A percentile compares a stretch with the other conserved stretches of the same genome.
These are phyloP conservation scores for Entrophospora sp. DNA, from an alignment of 192 early-diverging fungal genomes.

Conservation along the genomic window DNA sequence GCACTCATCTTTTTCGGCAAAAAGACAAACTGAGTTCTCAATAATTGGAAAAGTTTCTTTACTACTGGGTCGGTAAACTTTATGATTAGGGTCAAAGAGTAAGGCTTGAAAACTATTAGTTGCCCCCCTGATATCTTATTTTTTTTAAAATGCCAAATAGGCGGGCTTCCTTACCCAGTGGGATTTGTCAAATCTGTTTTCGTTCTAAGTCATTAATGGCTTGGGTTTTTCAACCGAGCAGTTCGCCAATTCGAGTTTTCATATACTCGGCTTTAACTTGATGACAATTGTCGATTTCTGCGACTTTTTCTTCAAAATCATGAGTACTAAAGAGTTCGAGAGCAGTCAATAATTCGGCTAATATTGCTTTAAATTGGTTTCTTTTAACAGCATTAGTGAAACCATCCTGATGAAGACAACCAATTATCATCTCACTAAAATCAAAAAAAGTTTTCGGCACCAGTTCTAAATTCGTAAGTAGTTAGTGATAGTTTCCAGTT, in stretches of 20 bases:
- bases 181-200: conserved; percentile 4
- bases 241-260: neutral
- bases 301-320: neutral
- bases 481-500: neutral
- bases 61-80: neutral
- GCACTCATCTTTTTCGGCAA: neutral
- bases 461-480: neutral
- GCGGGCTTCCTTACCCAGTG: neutral
- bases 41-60: neutral
- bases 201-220: neutral
- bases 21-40: neutral
- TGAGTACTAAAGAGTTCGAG: neutral
- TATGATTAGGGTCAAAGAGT: neutral
- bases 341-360: neutral
- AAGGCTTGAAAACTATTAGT: neutral
- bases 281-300: neutral
- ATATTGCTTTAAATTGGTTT: neutral
- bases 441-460: neutral
- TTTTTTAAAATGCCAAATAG: conserved; percentile 5
- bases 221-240: neutral
- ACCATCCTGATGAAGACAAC: neutral
- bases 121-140: neutral
- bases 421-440: neutral
- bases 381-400: neutral
- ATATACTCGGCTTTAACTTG: neutral